These are phyloP conservation scores for Beauveria caledonica DNA, from an alignment of 2,329 filamentous ascomycete species.

Conservation along the genomic window DNA sequence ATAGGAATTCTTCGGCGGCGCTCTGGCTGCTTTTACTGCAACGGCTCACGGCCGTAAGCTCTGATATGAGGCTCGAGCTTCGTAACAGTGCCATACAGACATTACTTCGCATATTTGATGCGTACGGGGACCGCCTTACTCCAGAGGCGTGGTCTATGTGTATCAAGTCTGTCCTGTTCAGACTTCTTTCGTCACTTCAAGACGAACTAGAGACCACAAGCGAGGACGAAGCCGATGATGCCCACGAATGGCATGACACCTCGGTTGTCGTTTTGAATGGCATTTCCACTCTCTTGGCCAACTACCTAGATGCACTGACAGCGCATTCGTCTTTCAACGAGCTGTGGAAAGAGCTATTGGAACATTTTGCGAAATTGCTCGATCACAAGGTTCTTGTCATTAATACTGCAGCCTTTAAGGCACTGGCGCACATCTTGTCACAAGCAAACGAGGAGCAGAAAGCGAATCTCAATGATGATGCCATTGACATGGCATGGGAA, in stretches of 20 bases:
- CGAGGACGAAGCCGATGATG: slow-evolving; percentile 31
- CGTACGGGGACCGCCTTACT: slow-evolving; percentile 72
- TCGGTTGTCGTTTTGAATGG: slow-evolving; percentile 67
- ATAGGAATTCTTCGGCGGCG: slow-evolving; percentile 57
- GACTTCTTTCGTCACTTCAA: slow-evolving; percentile 64
- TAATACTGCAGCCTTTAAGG: slow-evolving; percentile 62
- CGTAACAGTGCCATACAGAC: slow-evolving; percentile 88
- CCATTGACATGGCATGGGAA: slow-evolving; percentile 57
- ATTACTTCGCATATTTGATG: slow-evolving; percentile 82
- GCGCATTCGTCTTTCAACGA: slow-evolving; percentile 57
- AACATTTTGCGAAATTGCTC: slow-evolving; percentile 57
- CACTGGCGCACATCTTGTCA: slow-evolving; percentile 55
- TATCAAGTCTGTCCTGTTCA: slow-evolving; percentile 72
- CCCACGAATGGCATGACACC: slow-evolving; percentile 63
- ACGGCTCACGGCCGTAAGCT: slow-evolving; percentile 61
- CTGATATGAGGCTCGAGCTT: slow-evolving; percentile 64
- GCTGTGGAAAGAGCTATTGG: slow-evolving; percentile 68
- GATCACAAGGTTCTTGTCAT: slow-evolving; percentile 59
- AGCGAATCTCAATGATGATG: slow-evolving; percentile 38
- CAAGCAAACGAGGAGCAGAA: slow-evolving; percentile 36
- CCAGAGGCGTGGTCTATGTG: slow-evolving; percentile 78
- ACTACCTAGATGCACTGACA: slow-evolving; percentile 66
- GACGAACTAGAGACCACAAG: slow-evolving; percentile 38
- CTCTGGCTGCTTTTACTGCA: slow-evolving; percentile 73
- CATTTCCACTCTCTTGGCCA: slow-evolving; percentile 63